Base-by-base conservation (phyloP, 1,284 basidiomycete species). In the Naganishia sp. region DNA sequence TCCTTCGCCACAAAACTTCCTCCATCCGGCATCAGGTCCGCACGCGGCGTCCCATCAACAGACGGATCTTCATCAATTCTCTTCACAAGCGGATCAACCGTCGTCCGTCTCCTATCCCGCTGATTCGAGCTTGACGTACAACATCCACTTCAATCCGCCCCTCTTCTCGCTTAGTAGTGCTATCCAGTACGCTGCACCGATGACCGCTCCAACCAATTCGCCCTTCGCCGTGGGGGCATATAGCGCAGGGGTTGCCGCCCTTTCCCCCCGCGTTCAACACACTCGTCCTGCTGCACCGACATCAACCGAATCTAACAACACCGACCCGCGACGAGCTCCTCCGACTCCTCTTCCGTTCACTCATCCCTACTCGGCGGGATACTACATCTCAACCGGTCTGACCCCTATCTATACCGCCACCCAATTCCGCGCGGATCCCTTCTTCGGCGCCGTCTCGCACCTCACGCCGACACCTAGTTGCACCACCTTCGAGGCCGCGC, bases 371-470 rank as follows among this genome's bases (percentile, higher is more conserved):
- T 61, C 59, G 23, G 59, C 59, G 49, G 59, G 59, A 33, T 61
- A 61, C 59, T 61, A 61, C 59, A 61, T 61, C 36, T 61, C 59
- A 16, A 61, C 59, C 33, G 59, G 59, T 42, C 48, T 61, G 11
- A 61, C 59, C 0, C 59, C 59, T 3, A 21, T 61, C 23, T 61
- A 61, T 46, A 50, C 59, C 11, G 25, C 48, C 2, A 61, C 59
- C 39, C 59, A 61, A 25, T 61, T 61, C 39, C 59, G 59, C 39
- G 59, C 48, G 1, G 59, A 61, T 61, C 59, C 59, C 36, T 61
- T 61, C 59, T 61, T 61, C 43, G 49, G 59, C 15, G 59, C 59
- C 18, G 48, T 61, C 2, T 61, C 59, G 13, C 59, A 61, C n/a
- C 46, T 61, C 4, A 50, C 59, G 10, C 59, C 59, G n/a, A 61